Evolutionary conservation across 2,329 filamentous ascomycete species (phyloP).

Genomic region (Fusarium pseudocircinatum): DNA sequence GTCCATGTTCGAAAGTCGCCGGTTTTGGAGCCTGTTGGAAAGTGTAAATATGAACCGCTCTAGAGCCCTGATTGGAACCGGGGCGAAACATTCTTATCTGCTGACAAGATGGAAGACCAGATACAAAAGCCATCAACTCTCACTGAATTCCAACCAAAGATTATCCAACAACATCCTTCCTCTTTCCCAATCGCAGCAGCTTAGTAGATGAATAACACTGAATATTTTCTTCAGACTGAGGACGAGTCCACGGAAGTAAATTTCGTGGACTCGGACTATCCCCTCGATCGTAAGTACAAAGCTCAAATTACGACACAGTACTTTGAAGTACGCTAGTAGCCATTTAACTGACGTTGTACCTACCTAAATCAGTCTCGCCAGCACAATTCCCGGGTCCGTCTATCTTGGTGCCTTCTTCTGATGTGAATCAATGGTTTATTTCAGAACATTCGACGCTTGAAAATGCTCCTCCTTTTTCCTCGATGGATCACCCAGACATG

Average conservation of each 20-base stretch:
- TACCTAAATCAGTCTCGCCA: neutral
- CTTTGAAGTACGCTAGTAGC: neutral
- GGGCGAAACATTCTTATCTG: neutral
- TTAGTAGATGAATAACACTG: neutral
- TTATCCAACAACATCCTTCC: neutral
- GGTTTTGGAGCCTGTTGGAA: neutral
- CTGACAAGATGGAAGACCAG: neutral
- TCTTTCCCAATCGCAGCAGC: neutral
- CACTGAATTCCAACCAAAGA: neutral
- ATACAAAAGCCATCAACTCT: slow-evolving; percentile 18
- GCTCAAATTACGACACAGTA: neutral
- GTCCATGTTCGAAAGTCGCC: neutral
- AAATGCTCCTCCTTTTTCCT: neutral
- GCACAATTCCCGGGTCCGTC: neutral
- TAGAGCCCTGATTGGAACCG: neutral
- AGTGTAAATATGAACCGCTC: neutral
- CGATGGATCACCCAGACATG: neutral
- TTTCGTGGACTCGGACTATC: slow-evolving; percentile 26
- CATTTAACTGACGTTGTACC: slow-evolving; percentile 1
- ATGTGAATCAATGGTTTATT: slow-evolving; percentile 2
- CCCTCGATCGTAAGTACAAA: slow-evolving; percentile 19
- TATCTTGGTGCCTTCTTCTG: neutral
- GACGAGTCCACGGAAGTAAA: slow-evolving; percentile 21
- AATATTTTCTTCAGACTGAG: neutral
- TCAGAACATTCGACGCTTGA: neutral